Evolutionary conservation across 495 filamentous ascomycete species (phyloP), one percentile per base, ranked within the genome.

Genomic region (Aspergillus baeticus): DNA sequence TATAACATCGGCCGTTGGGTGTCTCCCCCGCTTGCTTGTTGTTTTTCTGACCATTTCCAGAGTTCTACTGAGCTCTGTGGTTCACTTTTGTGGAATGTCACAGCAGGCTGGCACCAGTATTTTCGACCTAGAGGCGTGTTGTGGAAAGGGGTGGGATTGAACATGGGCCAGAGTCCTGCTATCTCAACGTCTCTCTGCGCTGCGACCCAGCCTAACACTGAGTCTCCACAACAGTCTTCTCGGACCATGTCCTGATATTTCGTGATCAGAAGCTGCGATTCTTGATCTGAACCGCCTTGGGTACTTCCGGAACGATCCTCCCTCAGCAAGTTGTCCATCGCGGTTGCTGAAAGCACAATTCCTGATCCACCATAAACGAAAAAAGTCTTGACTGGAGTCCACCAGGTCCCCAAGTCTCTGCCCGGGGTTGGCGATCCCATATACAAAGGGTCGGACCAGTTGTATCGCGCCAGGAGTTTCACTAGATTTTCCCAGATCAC

Each of bases 401-500:
- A 38, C 34, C 34, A 15, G 3, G 33, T 50, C 39, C 73, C 75
- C 63, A 61, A n/a, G 3, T 15, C n/a, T 4, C 63, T 58, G 3
- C 68, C 68, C 0, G 68, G 69, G 52, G 79, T 66, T 43, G 78
- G 70, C 5, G 70, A 71, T 6, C 82, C 82, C 41, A 85, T 73
- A 64, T 86, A 86, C 14, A 77, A 54, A 47, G 77, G 72, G n/a
- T 69, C 67, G 3, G 67, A 60, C 3, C 76, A 73, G 61, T 83
- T 74, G 22, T 83, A 74, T 35, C 70, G 76, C 17, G 65, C 69
- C 20, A 87, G 66, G 52, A 82, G 77, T 11, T 77, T 78, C 57
- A 84, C 77, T 43, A 87, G 61, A 42, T 82, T 86, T 59, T 81
- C 77, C 83, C 83, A 86, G n/a, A 85, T 70, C 31, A 83, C 60